These are phyloP conservation scores for Gremmenia infestans DNA, from an alignment of 2,329 filamentous ascomycete genomes.

Conservation along the genomic window DNA sequence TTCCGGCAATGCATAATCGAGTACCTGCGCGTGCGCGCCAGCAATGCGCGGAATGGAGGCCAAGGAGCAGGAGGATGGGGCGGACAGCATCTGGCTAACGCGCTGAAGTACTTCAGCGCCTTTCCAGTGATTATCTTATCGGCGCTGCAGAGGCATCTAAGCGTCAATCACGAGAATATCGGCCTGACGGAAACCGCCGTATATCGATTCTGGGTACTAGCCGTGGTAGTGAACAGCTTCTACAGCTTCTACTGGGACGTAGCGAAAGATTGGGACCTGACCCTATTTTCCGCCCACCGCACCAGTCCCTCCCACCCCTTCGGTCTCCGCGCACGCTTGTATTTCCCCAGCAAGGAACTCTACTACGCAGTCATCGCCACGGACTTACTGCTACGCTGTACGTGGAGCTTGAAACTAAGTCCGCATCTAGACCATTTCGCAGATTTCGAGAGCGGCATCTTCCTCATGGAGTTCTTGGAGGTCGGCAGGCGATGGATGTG, in stretches of 20 bases:
- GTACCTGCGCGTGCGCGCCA: conserved; percentile 64
- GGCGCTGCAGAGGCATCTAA: conserved; percentile 63
- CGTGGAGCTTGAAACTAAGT: conserved; percentile 85
- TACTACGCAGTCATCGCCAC: conserved; percentile 80
- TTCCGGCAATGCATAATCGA: conserved; percentile 90
- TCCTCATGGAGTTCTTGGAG: conserved; percentile 80
- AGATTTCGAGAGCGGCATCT: conserved; percentile 84
- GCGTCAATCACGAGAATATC: conserved; percentile 32
- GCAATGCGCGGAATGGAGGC: conserved; percentile 43
- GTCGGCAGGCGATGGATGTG: conserved; percentile 88
- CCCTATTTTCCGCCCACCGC: conserved; percentile 60
- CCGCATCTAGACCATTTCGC: conserved; percentile 77
- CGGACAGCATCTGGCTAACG: conserved; percentile 87
- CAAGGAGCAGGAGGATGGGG: conserved; percentile 60
- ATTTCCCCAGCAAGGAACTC: conserved; percentile 64
- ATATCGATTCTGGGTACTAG: conserved; percentile 61
- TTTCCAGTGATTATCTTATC: conserved; percentile 86
- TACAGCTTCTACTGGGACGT: conserved; percentile 99
- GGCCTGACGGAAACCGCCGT: conserved; percentile 38
- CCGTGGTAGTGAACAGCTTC: conserved; percentile 74
- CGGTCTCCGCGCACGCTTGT: conserved; percentile 69
- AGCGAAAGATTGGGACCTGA: conserved; percentile 92
- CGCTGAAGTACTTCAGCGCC: conserved; percentile 87
- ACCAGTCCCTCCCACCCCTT: conserved; percentile 59
- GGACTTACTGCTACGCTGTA: conserved; percentile 79